Evolutionary conservation across 2,329 filamentous ascomycete genomes (phyloP), one percentile per base, ranked within the genome.

Genomic region (Lojkania enalia): DNA sequence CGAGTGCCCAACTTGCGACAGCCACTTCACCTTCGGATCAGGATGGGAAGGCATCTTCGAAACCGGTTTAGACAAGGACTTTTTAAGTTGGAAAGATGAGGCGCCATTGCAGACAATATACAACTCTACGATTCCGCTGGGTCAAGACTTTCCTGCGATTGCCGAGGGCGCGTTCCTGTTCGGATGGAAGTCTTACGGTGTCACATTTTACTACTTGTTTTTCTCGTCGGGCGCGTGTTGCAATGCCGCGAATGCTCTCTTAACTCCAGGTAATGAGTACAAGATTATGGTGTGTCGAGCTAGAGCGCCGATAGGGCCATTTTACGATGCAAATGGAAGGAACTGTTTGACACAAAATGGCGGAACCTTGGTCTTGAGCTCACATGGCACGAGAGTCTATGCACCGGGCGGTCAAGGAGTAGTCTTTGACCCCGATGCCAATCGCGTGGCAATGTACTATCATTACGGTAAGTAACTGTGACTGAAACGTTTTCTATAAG

Each of bases 11-110:
- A 36, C 35, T 1, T 38, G 27, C 2, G 40, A 52, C 0, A 74
- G 75, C 20, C 74, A 76, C 42, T 67, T 82, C 56, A 82, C 75
- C 44, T 88, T 87, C 49, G 85, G 85, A 15, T 83, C 79, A 18
- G 87, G 83, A 72, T 88, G 84, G 83, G 64, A 71, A 3, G 79
- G 81, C 54, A 77, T 87, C 48, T 84, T 80, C 66, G 83, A 85
- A 58, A 79, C 81, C 0, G 60, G 70, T 7, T 72, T 86, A 41
- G 15, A 7, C 14, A 36, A 46, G 1, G 16, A 54, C 4, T 37
- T 57, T 7, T 39, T 43, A 3, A 43, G 39, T 2, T 51, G 50
- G 35, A 44, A 47, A 4, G 35, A 31, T 1, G 36, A 45, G 1
- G 25, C 30, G 1, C 42, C 51, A 1, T 48, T 60, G 20, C 46